A percentile compares a stretch with the other conserved stretches of the same genome.
phyloP scores from a whole-genome alignment of 148 eudicot genomes.

The Fallopia convolvulus region DNA sequence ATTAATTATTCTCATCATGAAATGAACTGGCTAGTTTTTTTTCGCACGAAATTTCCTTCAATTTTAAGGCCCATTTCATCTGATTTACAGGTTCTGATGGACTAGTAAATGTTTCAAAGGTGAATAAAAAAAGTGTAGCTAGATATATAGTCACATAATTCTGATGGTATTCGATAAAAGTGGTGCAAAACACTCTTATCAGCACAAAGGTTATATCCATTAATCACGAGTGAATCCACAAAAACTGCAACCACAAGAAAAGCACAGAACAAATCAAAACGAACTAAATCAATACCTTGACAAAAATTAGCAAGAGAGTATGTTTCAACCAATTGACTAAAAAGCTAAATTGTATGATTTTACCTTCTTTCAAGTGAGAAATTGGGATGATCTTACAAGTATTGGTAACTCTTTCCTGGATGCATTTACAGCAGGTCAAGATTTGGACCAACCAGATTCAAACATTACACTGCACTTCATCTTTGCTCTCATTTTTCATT shows the following conservation, averaged over 20 bases:
- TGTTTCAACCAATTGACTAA: neutral
- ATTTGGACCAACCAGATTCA: neutral
- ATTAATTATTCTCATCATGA: no score
- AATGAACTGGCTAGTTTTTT: no score
- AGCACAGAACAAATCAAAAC: neutral
- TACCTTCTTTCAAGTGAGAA: constrained; percentile 6
- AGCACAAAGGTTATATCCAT: neutral
- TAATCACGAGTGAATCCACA: neutral
- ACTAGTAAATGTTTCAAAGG: no score
- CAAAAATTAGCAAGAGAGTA: neutral
- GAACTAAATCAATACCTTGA: neutral
- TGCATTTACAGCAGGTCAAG: constrained; percentile 2
- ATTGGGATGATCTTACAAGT: constrained; percentile 4
- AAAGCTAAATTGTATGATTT: neutral
- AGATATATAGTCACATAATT: no score
- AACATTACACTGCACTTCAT: constrained; percentile 1
- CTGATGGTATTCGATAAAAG: no score
- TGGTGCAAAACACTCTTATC: no score
- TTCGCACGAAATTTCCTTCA: no score
- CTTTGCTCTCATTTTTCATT: neutral
- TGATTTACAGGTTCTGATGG: no score
- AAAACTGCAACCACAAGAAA: neutral
- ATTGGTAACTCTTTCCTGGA: constrained; percentile 6
- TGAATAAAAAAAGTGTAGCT: no score
- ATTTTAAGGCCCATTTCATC: no score